Evolutionary conservation across 1,139 yeast species (phyloP).

Genomic region (Oligophagozyma castellii): DNA sequence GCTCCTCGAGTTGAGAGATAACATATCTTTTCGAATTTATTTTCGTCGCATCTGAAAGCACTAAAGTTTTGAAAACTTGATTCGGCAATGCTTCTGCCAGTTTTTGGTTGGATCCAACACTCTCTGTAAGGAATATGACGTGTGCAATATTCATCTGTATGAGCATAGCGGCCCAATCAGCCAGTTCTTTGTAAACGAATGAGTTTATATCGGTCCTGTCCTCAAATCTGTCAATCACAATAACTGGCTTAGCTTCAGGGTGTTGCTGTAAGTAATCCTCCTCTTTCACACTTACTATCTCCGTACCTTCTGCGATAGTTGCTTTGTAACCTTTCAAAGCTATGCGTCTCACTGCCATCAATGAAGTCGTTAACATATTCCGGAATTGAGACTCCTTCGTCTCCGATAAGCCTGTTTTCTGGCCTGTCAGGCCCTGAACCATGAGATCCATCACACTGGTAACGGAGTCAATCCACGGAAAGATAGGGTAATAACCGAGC

Average conservation of each 20-base stretch:
- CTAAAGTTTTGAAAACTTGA: conserved; percentile 65
- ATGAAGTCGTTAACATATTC: conserved; percentile 63
- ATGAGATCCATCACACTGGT: conserved; percentile 73
- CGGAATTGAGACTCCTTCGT: conserved; percentile 71
- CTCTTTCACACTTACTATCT: conserved; percentile 36
- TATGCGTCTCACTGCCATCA: conserved; percentile 58
- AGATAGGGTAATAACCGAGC: conserved; percentile 83
- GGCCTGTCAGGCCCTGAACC: conserved; percentile 86
- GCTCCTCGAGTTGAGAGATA: conserved; percentile 37
- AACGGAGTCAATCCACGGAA: conserved; percentile 80
- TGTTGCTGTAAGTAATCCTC: conserved; percentile 76
- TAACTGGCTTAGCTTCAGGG: conserved; percentile 78
- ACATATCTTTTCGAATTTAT: conserved; percentile 63
- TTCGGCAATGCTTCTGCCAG: conserved; percentile 67
- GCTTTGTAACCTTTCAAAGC: conserved; percentile 37
- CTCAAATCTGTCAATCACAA: conserved; percentile 65
- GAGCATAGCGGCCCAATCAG: conserved; percentile 80
- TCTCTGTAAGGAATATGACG: conserved; percentile 77
- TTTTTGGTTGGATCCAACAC: conserved; percentile 60
- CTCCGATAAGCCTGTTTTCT: conserved; percentile 83
- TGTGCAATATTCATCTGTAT: conserved; percentile 75
- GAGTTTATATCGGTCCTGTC: conserved; percentile 49
- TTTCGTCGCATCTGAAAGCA: conserved; percentile 70
- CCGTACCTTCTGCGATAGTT: conserved; percentile 19
- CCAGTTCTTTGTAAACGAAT: conserved; percentile 58